phyloP scores from a whole-genome alignment of 768 basidiomycete genomes.

The Asterophora parasitica region DNA sequence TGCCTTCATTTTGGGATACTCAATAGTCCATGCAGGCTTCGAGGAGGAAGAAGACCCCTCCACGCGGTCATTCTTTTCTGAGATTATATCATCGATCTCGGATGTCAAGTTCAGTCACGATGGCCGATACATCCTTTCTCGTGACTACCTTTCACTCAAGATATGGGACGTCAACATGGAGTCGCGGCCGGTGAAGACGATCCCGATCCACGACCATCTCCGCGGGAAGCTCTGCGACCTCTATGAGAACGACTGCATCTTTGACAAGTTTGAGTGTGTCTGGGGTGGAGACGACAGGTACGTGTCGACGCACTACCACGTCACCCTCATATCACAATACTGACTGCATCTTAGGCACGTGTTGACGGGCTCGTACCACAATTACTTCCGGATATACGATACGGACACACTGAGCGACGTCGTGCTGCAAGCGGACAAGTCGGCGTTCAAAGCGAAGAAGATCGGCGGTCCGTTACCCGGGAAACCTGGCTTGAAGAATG shows the following conservation, averaged over 20 bases:
- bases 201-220: slow-evolving; percentile 97
- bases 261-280: slow-evolving; percentile 99
- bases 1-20: slow-evolving; percentile 8
- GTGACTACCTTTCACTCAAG: slow-evolving; percentile 96
- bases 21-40: slow-evolving; percentile 57
- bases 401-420: slow-evolving; percentile 82
- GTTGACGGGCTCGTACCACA: slow-evolving; percentile 99
- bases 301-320: slow-evolving; percentile 28
- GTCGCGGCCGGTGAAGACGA: slow-evolving; percentile 91
- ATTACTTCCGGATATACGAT: slow-evolving; percentile 99
- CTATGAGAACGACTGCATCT: slow-evolving; percentile 99
- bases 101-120: slow-evolving; percentile 99
- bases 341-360: slow-evolving; percentile 65
- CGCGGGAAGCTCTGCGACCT: slow-evolving; percentile 96
- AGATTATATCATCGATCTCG: slow-evolving; percentile 99
- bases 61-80: slow-evolving; percentile 97
- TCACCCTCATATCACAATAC: no score
- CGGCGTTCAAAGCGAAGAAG: slow-evolving; percentile 99
- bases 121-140: slow-evolving; percentile 92
- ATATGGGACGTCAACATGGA: slow-evolving; percentile 99
- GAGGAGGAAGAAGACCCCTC: slow-evolving; percentile 99
- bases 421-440: slow-evolving; percentile 97
- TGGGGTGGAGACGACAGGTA: slow-evolving; percentile 96
- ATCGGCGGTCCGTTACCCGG: slow-evolving; percentile 82
- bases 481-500: slow-evolving; percentile 70